Evolutionary conservation across 78 protist genomes (phyloP).

Genomic region (Acrasis kona): DNA sequence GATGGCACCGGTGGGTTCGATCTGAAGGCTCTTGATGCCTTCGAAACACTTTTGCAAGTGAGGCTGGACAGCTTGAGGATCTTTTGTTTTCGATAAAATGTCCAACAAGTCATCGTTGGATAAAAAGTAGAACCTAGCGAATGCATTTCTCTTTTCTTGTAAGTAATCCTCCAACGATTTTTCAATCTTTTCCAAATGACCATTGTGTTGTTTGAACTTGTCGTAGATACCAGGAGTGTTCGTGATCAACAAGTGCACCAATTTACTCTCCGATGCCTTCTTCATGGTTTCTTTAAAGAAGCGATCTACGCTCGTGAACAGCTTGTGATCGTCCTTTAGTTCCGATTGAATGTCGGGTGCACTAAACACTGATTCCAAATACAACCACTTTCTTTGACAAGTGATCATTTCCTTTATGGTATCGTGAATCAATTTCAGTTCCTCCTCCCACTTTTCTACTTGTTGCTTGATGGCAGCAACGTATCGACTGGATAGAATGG

Average conservation of each 20-base stretch:
- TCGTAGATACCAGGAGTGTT: conserved; percentile 22
- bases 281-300: conserved; percentile 55
- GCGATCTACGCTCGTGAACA: conserved; percentile 52
- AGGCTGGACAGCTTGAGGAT: conserved; percentile 64
- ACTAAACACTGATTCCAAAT: conserved; percentile 59
- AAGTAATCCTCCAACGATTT: conserved; percentile 64
- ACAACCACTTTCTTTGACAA: conserved; percentile 67
- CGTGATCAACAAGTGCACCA: conserved; percentile 18
- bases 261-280: conserved; percentile 17
- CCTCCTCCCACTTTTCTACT: conserved; percentile 63
- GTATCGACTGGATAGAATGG: conserved; percentile 59
- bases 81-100: conserved; percentile 60
- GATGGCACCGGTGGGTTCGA: conserved; percentile 10
- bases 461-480: conserved; percentile 27
- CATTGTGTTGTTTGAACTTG: conserved; percentile 37
- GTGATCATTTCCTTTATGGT: conserved; percentile 70
- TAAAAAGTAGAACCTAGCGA: conserved; percentile 76
- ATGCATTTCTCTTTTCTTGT: conserved; percentile 55
- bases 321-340: conserved; percentile 42
- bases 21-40: conserved; percentile 11
- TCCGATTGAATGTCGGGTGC: conserved; percentile 64
- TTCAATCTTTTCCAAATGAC: conserved; percentile 46
- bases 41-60: conserved; percentile 75
- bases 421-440: conserved; percentile 34
- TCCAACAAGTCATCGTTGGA: conserved; percentile 65